phyloP scores from a whole-genome alignment of 2,329 filamentous ascomycete species.

The Colletotrichum simmondsii region DNA sequence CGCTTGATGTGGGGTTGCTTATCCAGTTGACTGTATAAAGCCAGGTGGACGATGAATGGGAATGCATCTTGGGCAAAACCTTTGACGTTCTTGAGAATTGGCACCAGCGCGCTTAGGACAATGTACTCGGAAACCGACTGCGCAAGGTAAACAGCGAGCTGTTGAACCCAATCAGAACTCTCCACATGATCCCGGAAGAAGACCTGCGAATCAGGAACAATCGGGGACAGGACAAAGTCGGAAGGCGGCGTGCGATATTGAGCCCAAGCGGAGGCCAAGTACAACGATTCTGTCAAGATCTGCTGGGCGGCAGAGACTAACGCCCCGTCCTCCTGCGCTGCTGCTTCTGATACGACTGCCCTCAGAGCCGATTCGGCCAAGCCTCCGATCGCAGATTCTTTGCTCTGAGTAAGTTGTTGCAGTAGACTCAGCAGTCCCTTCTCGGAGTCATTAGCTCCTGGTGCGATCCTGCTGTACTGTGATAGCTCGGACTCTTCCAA shows the following conservation, averaged over 20 bases:
- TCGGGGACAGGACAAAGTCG: slow-evolving; percentile 46
- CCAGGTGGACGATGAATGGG: slow-evolving; percentile 86
- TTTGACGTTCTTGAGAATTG: slow-evolving; percentile 72
- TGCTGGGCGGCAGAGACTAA: slow-evolving; percentile 62
- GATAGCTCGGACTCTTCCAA: slow-evolving; percentile 68
- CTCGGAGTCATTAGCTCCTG: slow-evolving; percentile 67
- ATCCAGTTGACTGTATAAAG: slow-evolving; percentile 76
- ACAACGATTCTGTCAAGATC: slow-evolving; percentile 62
- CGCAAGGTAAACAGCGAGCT: slow-evolving; percentile 71
- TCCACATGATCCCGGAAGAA: slow-evolving; percentile 54
- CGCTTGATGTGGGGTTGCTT: slow-evolving; percentile 68
- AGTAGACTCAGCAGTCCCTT: slow-evolving; percentile 71
- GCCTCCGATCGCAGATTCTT: slow-evolving; percentile 65
- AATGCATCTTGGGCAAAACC: slow-evolving; percentile 80
- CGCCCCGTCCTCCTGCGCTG: slow-evolving; percentile 56
- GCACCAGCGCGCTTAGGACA: slow-evolving; percentile 75
- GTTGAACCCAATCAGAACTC: slow-evolving; percentile 67
- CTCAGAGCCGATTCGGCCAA: slow-evolving; percentile 71
- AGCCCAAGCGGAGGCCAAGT: slow-evolving; percentile 66
- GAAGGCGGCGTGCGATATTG: slow-evolving; percentile 66
- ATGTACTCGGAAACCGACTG: slow-evolving; percentile 70
- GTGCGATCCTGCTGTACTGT: slow-evolving; percentile 59
- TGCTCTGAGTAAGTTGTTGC: slow-evolving; percentile 69
- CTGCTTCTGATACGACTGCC: slow-evolving; percentile 64
- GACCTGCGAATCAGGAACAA: slow-evolving; percentile 42